Evolutionary conservation across 2,329 filamentous ascomycete species (phyloP).

Genomic region (Anisogramma anomala): DNA sequence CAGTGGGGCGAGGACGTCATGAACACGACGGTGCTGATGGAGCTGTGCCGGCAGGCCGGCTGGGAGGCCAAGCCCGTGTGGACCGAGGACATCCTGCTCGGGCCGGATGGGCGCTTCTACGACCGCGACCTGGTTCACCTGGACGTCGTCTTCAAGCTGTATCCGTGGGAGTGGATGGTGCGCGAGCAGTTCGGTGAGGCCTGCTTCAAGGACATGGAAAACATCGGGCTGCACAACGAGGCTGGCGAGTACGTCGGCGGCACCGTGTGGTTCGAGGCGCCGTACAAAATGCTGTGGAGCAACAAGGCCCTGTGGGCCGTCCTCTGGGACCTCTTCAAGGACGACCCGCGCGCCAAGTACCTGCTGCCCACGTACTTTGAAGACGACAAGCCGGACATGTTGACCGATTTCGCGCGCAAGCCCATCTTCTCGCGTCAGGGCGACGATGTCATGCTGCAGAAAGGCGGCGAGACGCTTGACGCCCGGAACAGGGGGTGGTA

Average conservation of each 20-base stretch:
- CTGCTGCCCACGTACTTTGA: slow-evolving; percentile 6
- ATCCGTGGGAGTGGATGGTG: slow-evolving; percentile 9
- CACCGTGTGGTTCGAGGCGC: slow-evolving; percentile 11
- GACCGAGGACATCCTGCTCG: not conserved
- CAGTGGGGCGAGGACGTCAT: not conserved
- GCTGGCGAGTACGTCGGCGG: slow-evolving; percentile 3
- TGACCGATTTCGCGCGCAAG: not conserved
- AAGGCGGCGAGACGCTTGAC: not conserved
- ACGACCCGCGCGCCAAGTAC: slow-evolving; percentile 9
- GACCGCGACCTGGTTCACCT: slow-evolving; percentile 3
- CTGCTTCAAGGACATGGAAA: slow-evolving; percentile 2
- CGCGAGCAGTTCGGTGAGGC: not conserved
- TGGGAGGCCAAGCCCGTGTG: not conserved
- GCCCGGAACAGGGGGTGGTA: not conserved
- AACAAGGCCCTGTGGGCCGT: slow-evolving; percentile 12
- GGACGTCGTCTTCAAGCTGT: slow-evolving; percentile 12
- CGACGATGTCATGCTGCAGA: not conserved
- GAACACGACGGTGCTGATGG: not conserved
- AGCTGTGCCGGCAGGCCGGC: not conserved
- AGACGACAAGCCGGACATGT: not conserved
- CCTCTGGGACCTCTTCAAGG: slow-evolving; percentile 9
- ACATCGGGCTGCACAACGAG: slow-evolving; percentile 5
- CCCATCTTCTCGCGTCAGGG: slow-evolving; percentile 2
- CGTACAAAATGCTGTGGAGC: slow-evolving; percentile 14
- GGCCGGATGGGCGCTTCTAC: slow-evolving; percentile 10